Percentiles rank a stretch among this genome's conserved stretches.
These are phyloP conservation scores for Coemansia sp. DNA, from an alignment of 192 early-diverging fungal species.

Conservation along the genomic window DNA sequence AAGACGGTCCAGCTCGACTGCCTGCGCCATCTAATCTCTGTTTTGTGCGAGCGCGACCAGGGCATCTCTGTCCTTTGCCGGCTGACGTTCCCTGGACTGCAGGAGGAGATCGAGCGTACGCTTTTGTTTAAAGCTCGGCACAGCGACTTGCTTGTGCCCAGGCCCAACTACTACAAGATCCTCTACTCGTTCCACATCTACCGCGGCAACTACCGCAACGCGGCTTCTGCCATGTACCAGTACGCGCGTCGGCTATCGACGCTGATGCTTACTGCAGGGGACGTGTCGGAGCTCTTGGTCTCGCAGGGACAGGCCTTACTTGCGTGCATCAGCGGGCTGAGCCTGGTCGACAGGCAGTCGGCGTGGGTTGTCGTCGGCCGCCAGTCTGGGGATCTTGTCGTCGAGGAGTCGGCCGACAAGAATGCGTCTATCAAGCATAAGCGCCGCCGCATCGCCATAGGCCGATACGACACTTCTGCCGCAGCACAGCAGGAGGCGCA, in stretches of 20 bases:
- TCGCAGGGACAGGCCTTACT: conserved; percentile 46
- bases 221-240: conserved; percentile 56
- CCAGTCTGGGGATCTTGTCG: neutral
- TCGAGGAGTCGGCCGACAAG: neutral
- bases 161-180: conserved; percentile 50
- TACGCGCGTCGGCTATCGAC: conserved; percentile 37
- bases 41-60: conserved; percentile 46
- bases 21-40: conserved; percentile 46
- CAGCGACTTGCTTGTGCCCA: conserved; percentile 22
- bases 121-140: conserved; percentile 55
- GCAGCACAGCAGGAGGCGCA: conserved; percentile 2
- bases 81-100: conserved; percentile 41
- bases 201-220: conserved; percentile 55
- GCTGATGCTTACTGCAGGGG: conserved; percentile 18
- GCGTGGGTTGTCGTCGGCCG: conserved; percentile 51
- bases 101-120: conserved; percentile 47
- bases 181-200: conserved; percentile 54
- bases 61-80: conserved; percentile 42
- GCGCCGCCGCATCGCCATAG: conserved; percentile 40
- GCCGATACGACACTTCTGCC: conserved; percentile 20
- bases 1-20: conserved; percentile 36
- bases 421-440: conserved; percentile 1
- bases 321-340: conserved; percentile 41
- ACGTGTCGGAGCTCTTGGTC: conserved; percentile 18
- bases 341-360: conserved; percentile 40